Conservation (phyloP, 2,329 filamentous ascomycete species). For the Colletotrichum sp. region DNA sequence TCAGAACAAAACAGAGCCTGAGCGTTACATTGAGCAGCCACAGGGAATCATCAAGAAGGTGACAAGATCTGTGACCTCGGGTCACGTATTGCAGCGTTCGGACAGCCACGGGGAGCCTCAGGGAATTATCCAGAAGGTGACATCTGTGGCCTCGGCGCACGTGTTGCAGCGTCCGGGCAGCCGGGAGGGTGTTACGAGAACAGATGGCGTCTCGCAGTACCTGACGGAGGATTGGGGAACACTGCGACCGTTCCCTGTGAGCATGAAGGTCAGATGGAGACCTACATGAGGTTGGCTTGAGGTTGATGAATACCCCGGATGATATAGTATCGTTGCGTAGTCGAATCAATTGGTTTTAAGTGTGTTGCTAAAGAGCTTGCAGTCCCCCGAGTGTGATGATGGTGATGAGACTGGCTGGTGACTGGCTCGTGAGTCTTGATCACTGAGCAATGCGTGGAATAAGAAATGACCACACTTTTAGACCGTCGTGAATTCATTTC, state of each 20-base stretch:
- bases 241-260: slow-evolving; percentile 50
- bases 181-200: slow-evolving; percentile 23
- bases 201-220: slow-evolving; percentile 63
- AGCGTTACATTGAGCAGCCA: slow-evolving; percentile 35
- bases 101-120: slow-evolving; percentile 46
- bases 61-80: slow-evolving; percentile 22
- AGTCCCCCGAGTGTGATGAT: background rate
- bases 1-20: background rate
- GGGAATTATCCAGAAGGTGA: slow-evolving; percentile 71
- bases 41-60: slow-evolving; percentile 74
- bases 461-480: background rate
- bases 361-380: background rate
- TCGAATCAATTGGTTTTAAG: background rate
- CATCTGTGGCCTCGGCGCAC: slow-evolving; percentile 7
- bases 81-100: background rate
- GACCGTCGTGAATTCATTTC: background rate
- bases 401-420: background rate
- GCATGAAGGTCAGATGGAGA: slow-evolving; percentile 61
- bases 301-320: background rate
- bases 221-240: slow-evolving; percentile 69
- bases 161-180: background rate
- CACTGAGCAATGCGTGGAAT: background rate
- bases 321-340: background rate
- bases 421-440: background rate
- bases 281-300: background rate